Conservation (phyloP, 2,329 filamentous ascomycete genomes). For the Exophiala viscosa region DNA sequence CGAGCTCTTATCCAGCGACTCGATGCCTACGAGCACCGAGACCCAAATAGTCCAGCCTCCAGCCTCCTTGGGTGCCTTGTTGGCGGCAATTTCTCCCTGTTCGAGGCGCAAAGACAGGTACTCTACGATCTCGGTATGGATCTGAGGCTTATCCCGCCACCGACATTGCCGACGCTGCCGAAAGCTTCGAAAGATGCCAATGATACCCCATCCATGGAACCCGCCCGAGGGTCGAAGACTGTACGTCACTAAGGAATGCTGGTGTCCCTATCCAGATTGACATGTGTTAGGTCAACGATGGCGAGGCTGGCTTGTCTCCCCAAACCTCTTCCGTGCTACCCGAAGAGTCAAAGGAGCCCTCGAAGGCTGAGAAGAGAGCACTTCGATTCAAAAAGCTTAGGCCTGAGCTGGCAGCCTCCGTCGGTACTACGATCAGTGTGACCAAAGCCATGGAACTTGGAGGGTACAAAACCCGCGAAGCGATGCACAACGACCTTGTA, state of each 20-base stretch:
- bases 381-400: slow-evolving; percentile 20
- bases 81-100: slow-evolving; percentile 74
- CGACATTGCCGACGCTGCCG: not conserved
- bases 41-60: slow-evolving; percentile 23
- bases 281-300: slow-evolving; percentile 3
- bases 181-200: not conserved
- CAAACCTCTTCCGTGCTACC: not conserved
- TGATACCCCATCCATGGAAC: not conserved
- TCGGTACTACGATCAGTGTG: slow-evolving; percentile 14
- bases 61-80: slow-evolving; percentile 71
- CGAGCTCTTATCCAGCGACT: slow-evolving; percentile 57
- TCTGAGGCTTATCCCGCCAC: not conserved
- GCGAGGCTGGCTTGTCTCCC: not conserved
- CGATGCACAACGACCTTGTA: slow-evolving; percentile 22
- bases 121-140: slow-evolving; percentile 48
- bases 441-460: slow-evolving; percentile 23
- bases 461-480: slow-evolving; percentile 17
- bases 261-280: slow-evolving; percentile 7
- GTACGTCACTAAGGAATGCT: slow-evolving; percentile 9
- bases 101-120: slow-evolving; percentile 64
- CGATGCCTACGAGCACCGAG: slow-evolving; percentile 34
- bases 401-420: slow-evolving; percentile 22
- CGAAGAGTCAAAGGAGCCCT: not conserved
- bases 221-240: not conserved
- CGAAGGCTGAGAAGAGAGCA: slow-evolving; percentile 13